Evolutionary conservation across 2,329 filamentous ascomycete genomes (phyloP), one percentile per base, ranked within the genome.

Genomic region (Alternaria angustiovoidea): DNA sequence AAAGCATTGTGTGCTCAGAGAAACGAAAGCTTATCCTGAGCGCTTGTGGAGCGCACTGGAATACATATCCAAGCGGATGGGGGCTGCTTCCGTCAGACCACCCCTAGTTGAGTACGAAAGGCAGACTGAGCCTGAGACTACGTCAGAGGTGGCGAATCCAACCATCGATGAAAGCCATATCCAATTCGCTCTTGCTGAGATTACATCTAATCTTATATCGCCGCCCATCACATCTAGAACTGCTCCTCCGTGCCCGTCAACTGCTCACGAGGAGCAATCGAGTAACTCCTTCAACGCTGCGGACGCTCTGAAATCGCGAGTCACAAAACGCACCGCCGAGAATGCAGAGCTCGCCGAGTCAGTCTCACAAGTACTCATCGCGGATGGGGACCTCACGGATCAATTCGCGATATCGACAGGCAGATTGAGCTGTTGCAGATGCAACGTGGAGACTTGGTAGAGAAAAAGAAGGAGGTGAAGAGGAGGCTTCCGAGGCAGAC

Each of bases 281-380:
- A 32, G 24, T 26, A 3, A 43, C 16, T 2, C 4, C 22, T 2
- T 38, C 4, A 26, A 26, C 7, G 24, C 38, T 16, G 41, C 24
- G 20, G 20, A 24, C 41, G 7, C 41, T 43, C 7, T 20, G 7
- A 22, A 6, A 24, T 34, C 26, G n/a, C 43, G 38, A 32, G 32
- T 44, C 28, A 51, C 43, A 4, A 60, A 60, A 22, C 57, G 57
- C 6, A 51, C 57, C 26, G 57, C 46, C 20, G 57, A 60, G 30
- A 44, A 60, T 28, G 57, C 44, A 24, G 20, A 52, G 26, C 46
- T 60, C 20, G 57, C 16, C 7, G 7, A 20, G 26, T 46, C 42
- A 18, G 18, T 55, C 16, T 26, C 18, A 3, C 3, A 51, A 24
- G 41, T 22, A 7, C 41, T 43, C 24, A 7, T 20, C n/a, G 7